phyloP scores from a whole-genome alignment of 345 rosid species.

The Leavenworthia alabamica region DNA sequence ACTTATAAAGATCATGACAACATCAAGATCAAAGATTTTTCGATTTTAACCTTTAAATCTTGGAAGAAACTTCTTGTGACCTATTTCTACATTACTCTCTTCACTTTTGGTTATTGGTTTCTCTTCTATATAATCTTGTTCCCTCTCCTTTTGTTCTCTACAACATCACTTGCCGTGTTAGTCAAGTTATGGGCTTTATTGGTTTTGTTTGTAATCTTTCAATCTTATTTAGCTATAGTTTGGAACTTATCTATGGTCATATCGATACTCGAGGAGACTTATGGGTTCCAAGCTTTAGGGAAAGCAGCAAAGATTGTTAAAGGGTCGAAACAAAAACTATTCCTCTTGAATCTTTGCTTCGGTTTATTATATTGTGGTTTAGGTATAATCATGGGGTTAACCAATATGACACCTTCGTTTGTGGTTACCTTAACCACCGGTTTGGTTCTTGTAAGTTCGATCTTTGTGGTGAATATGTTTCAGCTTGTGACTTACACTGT shows the following conservation, averaged over 20 bases:
- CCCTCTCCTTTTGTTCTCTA: constrained; percentile 14
- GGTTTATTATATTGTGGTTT: constrained; percentile 5
- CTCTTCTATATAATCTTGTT: constrained; percentile 10
- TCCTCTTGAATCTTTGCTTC: constrained; percentile 36
- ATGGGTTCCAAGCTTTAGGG: constrained; percentile 49
- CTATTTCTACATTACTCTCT: constrained; percentile 31
- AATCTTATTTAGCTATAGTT: constrained; percentile 33
- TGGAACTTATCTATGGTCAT: constrained; percentile 49
- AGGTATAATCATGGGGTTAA: background rate
- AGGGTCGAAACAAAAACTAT: constrained; percentile 39
- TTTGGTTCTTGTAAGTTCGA: constrained; percentile 21
- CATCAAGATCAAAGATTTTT: constrained; percentile 24
- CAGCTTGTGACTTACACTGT: constrained; percentile 37
- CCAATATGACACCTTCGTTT: background rate
- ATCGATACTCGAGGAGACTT: constrained; percentile 47
- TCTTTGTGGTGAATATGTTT: constrained; percentile 32
- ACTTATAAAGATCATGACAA: constrained; percentile 21
- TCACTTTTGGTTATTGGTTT: constrained; percentile 32
- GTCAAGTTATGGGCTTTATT: background rate
- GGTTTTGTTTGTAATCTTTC: constrained; percentile 20
- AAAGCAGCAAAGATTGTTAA: constrained; percentile 52
- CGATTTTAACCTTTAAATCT: constrained; percentile 23
- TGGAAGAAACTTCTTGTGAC: constrained; percentile 42
- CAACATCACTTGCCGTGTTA: background rate
- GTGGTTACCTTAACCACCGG: constrained; percentile 6